Percentiles rank a stretch among this genome's conserved stretches.
These are phyloP conservation scores for Lactarius vividus DNA, from an alignment of 768 basidiomycete species.

Conservation along the genomic window DNA sequence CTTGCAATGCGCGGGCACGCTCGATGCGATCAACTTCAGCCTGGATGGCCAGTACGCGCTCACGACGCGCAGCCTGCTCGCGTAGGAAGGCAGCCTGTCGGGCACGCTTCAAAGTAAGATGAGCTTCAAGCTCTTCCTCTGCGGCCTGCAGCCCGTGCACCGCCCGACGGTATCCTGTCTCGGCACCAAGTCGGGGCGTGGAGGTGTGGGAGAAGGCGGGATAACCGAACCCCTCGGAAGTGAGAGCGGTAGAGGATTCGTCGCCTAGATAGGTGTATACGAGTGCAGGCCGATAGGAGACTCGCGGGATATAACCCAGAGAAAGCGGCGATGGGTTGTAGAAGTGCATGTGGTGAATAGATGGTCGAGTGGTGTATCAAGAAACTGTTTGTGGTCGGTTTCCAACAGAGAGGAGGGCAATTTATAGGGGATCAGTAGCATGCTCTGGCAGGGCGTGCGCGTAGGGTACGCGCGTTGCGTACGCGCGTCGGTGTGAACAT, in stretches of 20 bases:
- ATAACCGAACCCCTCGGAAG: neutral
- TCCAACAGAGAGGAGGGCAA: neutral
- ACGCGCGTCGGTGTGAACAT: conserved; percentile 15
- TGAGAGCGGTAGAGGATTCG: neutral
- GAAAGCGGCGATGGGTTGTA: conserved; percentile 4
- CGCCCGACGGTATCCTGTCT: conserved; percentile 24
- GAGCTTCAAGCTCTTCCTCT: conserved; percentile 21
- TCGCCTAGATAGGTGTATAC: neutral
- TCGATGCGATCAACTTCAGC: conserved; percentile 7
- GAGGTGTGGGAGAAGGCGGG: neutral
- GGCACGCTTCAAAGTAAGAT: conserved; percentile 3
- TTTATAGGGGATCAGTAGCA: conserved; percentile 7
- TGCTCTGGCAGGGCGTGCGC: conserved; percentile 20
- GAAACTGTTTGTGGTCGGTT: neutral
- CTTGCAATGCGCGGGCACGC: neutral
- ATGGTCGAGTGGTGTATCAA: neutral
- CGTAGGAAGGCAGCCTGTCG: conserved; percentile 6
- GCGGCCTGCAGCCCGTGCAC: conserved; percentile 21
- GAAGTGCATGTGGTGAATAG: conserved; percentile 8
- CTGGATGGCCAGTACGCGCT: conserved; percentile 3
- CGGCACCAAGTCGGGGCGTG: neutral
- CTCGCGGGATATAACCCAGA: neutral
- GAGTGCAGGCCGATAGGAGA: neutral
- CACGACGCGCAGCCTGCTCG: conserved; percentile 6
- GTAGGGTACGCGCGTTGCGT: conserved; percentile 19